phyloP scores from a whole-genome alignment of 2,329 filamentous ascomycete genomes.

The Catunica adiposa region DNA sequence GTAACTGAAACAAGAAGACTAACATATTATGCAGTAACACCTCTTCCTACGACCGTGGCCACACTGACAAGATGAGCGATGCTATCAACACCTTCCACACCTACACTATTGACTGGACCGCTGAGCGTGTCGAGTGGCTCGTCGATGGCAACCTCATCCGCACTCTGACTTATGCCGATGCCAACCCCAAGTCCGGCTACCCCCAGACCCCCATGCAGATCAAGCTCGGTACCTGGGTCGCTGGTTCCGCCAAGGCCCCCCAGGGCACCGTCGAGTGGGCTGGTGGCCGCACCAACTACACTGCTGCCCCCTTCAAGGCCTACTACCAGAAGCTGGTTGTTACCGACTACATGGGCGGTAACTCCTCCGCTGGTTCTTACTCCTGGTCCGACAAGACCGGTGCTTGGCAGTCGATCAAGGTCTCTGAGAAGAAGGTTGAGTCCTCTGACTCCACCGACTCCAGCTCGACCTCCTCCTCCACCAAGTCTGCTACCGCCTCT shows the following conservation, averaged over 20 bases:
- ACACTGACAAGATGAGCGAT: slow-evolving; percentile 34
- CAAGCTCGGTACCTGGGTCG: slow-evolving; percentile 53
- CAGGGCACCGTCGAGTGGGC: slow-evolving; percentile 57
- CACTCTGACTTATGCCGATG: slow-evolving; percentile 42
- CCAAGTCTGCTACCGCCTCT: slow-evolving; percentile 8
- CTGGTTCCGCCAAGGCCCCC: slow-evolving; percentile 38
- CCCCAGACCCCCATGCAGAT: slow-evolving; percentile 61
- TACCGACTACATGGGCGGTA: slow-evolving; percentile 28
- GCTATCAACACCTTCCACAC: slow-evolving; percentile 41
- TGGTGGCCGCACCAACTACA: slow-evolving; percentile 38
- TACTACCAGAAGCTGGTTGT: slow-evolving; percentile 31
- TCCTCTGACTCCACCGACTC: not conserved
- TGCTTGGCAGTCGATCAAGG: slow-evolving; percentile 25
- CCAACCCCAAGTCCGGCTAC: slow-evolving; percentile 40
- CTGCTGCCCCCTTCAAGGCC: slow-evolving; percentile 24
- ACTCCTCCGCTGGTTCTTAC: slow-evolving; percentile 26
- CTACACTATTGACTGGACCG: slow-evolving; percentile 53
- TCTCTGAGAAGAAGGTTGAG: slow-evolving; percentile 8
- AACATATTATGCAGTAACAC: slow-evolving; percentile 27
- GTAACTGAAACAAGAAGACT: not conserved
- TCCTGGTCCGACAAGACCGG: slow-evolving; percentile 27
- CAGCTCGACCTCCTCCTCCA: slow-evolving; percentile 6
- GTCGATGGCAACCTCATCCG: slow-evolving; percentile 47
- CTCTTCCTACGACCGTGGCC: slow-evolving; percentile 46
- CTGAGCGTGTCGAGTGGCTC: slow-evolving; percentile 45